Percentiles rank a stretch among this genome's conserved stretches.
Conservation (phyloP, 768 basidiomycete species). For the Tephrocybe sp. region DNA sequence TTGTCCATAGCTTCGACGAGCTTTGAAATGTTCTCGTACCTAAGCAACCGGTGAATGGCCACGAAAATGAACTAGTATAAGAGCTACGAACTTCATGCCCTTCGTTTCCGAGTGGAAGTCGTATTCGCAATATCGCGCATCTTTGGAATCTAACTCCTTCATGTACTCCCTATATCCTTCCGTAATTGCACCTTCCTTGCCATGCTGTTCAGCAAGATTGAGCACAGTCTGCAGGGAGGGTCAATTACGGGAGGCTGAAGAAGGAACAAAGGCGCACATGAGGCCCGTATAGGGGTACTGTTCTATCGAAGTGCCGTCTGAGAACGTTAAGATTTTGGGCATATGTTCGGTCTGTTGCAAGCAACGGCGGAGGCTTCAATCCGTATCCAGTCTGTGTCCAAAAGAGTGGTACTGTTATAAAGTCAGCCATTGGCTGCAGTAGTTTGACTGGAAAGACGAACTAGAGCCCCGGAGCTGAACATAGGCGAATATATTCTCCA, state of each 20-base stretch:
- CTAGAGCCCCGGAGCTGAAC: conserved; percentile 93
- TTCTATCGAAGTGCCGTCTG: conserved; percentile 70
- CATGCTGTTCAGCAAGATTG: conserved; percentile 88
- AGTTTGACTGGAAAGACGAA: conserved; percentile 35
- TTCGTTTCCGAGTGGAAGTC: conserved; percentile 94
- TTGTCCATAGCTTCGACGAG: conserved; percentile 71
- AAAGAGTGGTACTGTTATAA: conserved; percentile 74
- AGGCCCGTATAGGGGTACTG: conserved; percentile 70
- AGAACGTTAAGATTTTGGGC: conserved; percentile 71
- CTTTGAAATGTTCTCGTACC: conserved; percentile 89
- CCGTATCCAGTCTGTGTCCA: conserved; percentile 91
- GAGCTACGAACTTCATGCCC: conserved; percentile 99
- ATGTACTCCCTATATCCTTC: conserved; percentile 74
- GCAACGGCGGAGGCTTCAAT: conserved; percentile 83
- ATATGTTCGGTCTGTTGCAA: conserved; percentile 72
- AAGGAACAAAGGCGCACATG: conserved; percentile 48
- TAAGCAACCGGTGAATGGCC: conserved; percentile 20
- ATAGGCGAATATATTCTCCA: conserved; percentile 80
- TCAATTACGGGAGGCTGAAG: not conserved
- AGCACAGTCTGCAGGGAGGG: conserved; percentile 59
- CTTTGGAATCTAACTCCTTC: conserved; percentile 51
- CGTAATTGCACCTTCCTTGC: conserved; percentile 84
- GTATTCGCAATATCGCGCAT: conserved; percentile 72
- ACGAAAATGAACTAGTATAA: conserved; percentile 25
- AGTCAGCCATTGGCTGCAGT: conserved; percentile 8